Conservation (phyloP, 306 rosid genomes). For the Cicer chorassanicum region DNA sequence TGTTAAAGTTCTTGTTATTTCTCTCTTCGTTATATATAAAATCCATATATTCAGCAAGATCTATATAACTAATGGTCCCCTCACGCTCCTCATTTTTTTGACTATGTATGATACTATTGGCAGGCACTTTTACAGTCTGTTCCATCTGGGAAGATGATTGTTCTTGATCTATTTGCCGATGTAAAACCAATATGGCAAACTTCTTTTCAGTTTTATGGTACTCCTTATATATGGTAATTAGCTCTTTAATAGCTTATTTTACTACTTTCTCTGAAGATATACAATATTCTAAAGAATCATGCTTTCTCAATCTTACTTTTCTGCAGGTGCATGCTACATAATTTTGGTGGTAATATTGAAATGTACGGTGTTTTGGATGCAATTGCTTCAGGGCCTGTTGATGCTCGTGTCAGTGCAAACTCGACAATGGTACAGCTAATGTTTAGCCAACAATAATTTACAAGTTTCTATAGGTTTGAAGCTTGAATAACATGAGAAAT, state of each 20-base stretch:
- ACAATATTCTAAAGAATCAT: slow-evolving; percentile 9
- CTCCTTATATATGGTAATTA: slow-evolving; percentile 93
- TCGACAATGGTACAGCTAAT: slow-evolving; percentile 80
- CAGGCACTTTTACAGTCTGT: slow-evolving; percentile 96
- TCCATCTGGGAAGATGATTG: slow-evolving; percentile 91
- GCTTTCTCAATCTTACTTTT: slow-evolving; percentile 37
- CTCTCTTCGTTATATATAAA: too few relatives aligned
- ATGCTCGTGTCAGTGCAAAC: slow-evolving; percentile 79
- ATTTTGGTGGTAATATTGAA: slow-evolving; percentile 97
- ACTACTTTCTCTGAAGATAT: slow-evolving; percentile 13
- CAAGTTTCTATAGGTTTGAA: slow-evolving; percentile 7
- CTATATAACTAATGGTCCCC: not conserved
- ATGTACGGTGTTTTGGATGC: slow-evolving; percentile 90
- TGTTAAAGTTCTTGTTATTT: too few relatives aligned
- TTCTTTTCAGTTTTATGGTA: slow-evolving; percentile 87
- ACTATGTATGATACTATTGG: slow-evolving; percentile 42
- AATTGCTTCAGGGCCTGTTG: slow-evolving; percentile 84
- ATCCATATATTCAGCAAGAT: too few relatives aligned
- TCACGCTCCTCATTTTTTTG: slow-evolving; percentile 1
- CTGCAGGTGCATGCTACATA: slow-evolving; percentile 90
- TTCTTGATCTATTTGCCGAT: slow-evolving; percentile 98
- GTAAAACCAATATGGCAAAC: slow-evolving; percentile 86
- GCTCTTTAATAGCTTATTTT: slow-evolving; percentile 28
- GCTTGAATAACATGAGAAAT: slow-evolving; percentile 29
- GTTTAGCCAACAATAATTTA: slow-evolving; percentile 15